Evolutionary conservation across 345 rosid species (phyloP), one percentile per base, ranked within the genome.

Genomic region (Boechera divaricarpa): DNA sequence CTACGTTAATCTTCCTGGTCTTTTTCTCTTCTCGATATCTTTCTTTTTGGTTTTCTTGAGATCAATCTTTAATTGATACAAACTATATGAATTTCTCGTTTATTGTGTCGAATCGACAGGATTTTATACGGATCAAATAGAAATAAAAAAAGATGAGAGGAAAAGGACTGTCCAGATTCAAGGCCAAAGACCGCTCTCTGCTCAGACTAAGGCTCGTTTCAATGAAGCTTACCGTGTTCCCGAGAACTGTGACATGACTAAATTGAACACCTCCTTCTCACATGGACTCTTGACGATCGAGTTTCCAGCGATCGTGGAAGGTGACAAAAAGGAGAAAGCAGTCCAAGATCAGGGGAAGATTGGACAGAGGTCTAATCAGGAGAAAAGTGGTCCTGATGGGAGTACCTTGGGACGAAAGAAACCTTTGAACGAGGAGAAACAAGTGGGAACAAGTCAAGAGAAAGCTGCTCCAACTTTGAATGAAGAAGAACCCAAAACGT

Each of bases 1-100:
- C 54, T 53, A 68, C 36, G 75, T 79, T 33, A 73, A 73, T 73
- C 82, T 79, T 63, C 82, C 82, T 35, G 82, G 82, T 79, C 56
- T 26, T 67, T 51, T 38, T 58, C 51, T 57, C 65, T 42, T 47
- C 52, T 62, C 2, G 45, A 26, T 21, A 21, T 13, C 4, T 28
- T 10, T 16, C 9, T 53, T 31, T 15, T 44, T 0, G 54, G 2
- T 9, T 13, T 53, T 44, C 54, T 42, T 70, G 59, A 62, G 41
- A 36, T 39, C 29, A 56, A 45, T 6, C 3, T 66, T 58, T 32
- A 7, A 7, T 10, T 18, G 39, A 26, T n/a, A 42, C 41, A 47
- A 3, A 3, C 7, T 53, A 10, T 58, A 7, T 21, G 38, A 66
- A 7, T 11, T 21, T 42, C 28, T 72, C 1, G 47, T 62, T 42